phyloP scores from a whole-genome alignment of 2,329 filamentous ascomycete genomes.

The Aureobasidium namibiae region DNA sequence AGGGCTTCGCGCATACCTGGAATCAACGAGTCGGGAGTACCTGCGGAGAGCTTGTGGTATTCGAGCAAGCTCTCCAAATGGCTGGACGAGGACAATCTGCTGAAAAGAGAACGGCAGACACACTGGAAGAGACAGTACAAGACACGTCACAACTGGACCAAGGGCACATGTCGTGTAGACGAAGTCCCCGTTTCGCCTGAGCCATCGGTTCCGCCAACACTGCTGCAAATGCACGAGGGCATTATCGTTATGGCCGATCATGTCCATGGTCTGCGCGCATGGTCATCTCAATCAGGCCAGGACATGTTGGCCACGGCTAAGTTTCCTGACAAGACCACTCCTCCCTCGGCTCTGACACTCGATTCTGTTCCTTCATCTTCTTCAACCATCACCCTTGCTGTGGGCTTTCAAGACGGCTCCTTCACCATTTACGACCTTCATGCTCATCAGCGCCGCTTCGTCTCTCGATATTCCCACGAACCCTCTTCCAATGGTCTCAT shows the following conservation, averaged over 20 bases:
- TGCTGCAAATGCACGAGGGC: constrained; percentile 71
- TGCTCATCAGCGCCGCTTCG: constrained; percentile 36
- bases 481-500: constrained; percentile 58
- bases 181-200: constrained; percentile 59
- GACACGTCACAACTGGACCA: constrained; percentile 83
- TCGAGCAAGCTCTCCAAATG: constrained; percentile 51
- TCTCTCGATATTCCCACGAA: constrained; percentile 49
- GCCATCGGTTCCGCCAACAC: constrained; percentile 48
- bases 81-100: constrained; percentile 52
- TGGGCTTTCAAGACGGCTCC: constrained; percentile 65
- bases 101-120: constrained; percentile 43
- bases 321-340: neutral
- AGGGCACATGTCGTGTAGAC: constrained; percentile 69
- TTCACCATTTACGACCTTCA: constrained; percentile 63
- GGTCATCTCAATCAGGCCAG: constrained; percentile 56
- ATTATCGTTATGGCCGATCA: constrained; percentile 70
- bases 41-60: constrained; percentile 37
- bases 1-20: constrained; percentile 69
- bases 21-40: constrained; percentile 38
- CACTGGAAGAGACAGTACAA: constrained; percentile 89
- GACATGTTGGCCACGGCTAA: constrained; percentile 48
- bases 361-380: constrained; percentile 35
- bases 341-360: constrained; percentile 58
- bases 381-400: constrained; percentile 36
- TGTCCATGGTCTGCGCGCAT: constrained; percentile 63